phyloP scores from a whole-genome alignment of 2,329 filamentous ascomycete species.

The Hypoxylon rubiginosum region DNA sequence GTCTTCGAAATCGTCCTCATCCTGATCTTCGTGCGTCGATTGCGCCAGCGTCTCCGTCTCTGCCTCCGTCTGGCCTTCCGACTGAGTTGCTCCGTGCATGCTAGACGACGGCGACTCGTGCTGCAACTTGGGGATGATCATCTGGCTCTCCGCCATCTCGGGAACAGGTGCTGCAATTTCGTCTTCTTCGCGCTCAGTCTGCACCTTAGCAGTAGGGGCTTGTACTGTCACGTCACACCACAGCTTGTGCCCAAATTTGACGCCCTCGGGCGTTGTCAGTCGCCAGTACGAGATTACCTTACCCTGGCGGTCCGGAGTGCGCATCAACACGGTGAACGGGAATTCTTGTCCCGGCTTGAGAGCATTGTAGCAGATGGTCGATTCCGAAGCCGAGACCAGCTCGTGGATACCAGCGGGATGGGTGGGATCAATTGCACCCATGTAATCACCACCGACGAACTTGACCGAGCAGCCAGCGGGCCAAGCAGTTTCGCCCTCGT shows the following conservation, averaged over 20 bases:
- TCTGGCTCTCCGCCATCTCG: slow-evolving; percentile 68
- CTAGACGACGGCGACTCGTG: slow-evolving; percentile 91
- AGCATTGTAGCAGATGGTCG: slow-evolving; percentile 77
- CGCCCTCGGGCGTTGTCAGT: slow-evolving; percentile 82
- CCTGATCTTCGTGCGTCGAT: slow-evolving; percentile 47
- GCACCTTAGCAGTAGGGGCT: slow-evolving; percentile 68
- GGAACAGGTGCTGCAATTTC: slow-evolving; percentile 26
- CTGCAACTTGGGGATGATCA: slow-evolving; percentile 97
- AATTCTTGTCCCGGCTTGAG: slow-evolving; percentile 81
- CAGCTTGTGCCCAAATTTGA: slow-evolving; percentile 90
- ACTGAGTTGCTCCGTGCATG: slow-evolving; percentile 75
- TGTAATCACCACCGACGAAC: slow-evolving; percentile 94
- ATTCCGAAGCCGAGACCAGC: slow-evolving; percentile 84
- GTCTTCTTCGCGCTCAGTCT: slow-evolving; percentile 37
- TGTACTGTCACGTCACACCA: slow-evolving; percentile 92
- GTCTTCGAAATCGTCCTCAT: slow-evolving; percentile 67
- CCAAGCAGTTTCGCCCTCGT: slow-evolving; percentile 84
- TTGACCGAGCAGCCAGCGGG: slow-evolving; percentile 90
- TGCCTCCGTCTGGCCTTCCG: slow-evolving; percentile 65
- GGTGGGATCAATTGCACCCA: slow-evolving; percentile 88
- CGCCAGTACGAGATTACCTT: slow-evolving; percentile 97
- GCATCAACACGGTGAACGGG: slow-evolving; percentile 86
- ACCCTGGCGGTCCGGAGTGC: slow-evolving; percentile 81
- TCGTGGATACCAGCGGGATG: slow-evolving; percentile 84
- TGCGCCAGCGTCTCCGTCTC: slow-evolving; percentile 57